Base-by-base conservation (phyloP, 192 early-diverging fungal genomes). In the Thamnidium elegans region DNA sequence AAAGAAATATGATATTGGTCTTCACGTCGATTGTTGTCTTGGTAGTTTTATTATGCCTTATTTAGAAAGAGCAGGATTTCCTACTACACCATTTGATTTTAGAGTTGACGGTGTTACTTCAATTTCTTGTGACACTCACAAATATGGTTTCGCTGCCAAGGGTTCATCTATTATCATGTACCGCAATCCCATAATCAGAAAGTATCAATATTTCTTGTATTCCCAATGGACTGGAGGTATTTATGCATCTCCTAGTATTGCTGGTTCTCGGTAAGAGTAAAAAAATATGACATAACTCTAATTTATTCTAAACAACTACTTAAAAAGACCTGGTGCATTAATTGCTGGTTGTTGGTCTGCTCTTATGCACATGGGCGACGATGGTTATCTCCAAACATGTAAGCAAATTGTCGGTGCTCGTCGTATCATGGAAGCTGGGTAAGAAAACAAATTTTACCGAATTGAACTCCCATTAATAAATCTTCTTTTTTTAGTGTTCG, bases 81-180 rank as follows among this genome's bases (percentile, higher is more conserved):
- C 91, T 20, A 82, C 91, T 52, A 79, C 84, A 53, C 77, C 75
- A 14, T 90, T 91, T 72, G 96, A 99, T 71, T 95, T 96, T 79
- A 79, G 94, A 46, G 77, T 97, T 14, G 85, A 88, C 5, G 94
- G 94, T 42, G 93, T 99, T 19, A 99, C 95, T 0, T 90, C 92
- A 36, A 95, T 99, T 65, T 95, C 93, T 7, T 92, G 90, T 70
- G 96, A 99, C 78, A 93, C 95, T 0, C 96, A 99, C 86, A 99
- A 99, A 81, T 98, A 98, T 68, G 96, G 96, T 21, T 98, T 98
- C 77, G 96, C 96, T 1, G 94, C 96, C 47, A 99, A 99, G 84
- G 96, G 96, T n/a, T 90, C 91, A 6, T 94, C 90, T 6, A 90
- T 97, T 14, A 84, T 97, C 62, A 93, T 97, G 94, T 99, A 96